phyloP scores from a whole-genome alignment of 2,329 filamentous ascomycete genomes.

The Trichoderma sp. region DNA sequence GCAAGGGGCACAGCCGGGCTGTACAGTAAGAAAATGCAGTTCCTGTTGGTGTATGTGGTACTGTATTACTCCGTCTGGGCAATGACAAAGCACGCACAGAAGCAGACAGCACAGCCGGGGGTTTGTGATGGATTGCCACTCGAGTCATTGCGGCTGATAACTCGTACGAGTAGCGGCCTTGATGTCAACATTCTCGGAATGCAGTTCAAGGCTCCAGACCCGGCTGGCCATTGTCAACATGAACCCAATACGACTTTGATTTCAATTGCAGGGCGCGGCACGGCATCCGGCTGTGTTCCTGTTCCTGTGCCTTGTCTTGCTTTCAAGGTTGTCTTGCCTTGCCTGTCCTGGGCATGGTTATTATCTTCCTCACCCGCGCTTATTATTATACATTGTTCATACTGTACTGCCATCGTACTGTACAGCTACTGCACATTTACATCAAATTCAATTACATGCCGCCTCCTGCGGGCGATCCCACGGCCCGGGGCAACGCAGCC shows the following conservation, averaged over 20 bases:
- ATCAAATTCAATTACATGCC: not conserved
- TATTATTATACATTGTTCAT: not conserved
- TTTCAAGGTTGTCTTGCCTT: not conserved
- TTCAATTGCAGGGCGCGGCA: not conserved
- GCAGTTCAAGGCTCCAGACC: not conserved
- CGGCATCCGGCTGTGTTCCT: not conserved
- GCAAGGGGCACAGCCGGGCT: not conserved
- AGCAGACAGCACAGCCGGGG: not conserved
- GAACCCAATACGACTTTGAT: not conserved
- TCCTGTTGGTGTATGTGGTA: not conserved
- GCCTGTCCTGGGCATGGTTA: not conserved
- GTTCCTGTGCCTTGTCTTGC: not conserved
- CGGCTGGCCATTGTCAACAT: not conserved
- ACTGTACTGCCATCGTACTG: not conserved
- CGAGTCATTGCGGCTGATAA: not conserved
- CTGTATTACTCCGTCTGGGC: not conserved
- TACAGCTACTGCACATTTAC: no score
- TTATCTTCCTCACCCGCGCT: not conserved
- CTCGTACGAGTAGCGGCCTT: not conserved
- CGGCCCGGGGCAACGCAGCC: conserved; percentile 1
- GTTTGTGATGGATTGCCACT: not conserved
- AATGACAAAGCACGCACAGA: not conserved
- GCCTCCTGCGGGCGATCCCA: not conserved
- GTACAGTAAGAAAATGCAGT: not conserved
- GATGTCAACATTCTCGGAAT: not conserved